Evolutionary conservation across 148 eudicot genomes (phyloP).

Genomic region (Vaccinium vitisidaea): DNA sequence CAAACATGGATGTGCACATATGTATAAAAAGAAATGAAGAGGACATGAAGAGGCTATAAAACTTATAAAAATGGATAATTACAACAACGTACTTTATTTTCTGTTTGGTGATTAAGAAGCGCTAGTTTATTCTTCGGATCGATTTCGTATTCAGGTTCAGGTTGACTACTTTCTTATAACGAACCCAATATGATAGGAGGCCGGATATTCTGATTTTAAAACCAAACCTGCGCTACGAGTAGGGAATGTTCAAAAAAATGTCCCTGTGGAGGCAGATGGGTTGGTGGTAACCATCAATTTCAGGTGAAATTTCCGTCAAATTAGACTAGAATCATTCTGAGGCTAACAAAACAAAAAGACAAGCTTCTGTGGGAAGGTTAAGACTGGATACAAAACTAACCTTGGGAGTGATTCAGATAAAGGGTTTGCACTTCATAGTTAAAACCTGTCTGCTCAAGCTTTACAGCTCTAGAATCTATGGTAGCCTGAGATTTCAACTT

Average conservation of each 20-base stretch:
- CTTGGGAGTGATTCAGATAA: background rate
- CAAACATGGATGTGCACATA: background rate
- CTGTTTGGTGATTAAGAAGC: too few species aligned
- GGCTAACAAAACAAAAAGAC: background rate
- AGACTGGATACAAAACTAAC: background rate
- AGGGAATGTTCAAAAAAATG: too few species aligned
- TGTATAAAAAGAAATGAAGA: background rate
- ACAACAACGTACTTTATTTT: too few species aligned
- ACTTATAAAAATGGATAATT: background rate
- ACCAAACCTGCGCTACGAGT: too few species aligned
- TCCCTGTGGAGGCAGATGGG: too few species aligned
- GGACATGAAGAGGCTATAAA: background rate
- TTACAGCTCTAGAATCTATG: background rate
- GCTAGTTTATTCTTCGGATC: background rate
- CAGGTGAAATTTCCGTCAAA: background rate
- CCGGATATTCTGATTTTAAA: too few species aligned
- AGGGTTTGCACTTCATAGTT: background rate
- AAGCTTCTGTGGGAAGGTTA: background rate
- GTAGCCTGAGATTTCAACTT: background rate
- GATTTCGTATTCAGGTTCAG: too few species aligned
- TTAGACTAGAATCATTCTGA: background rate
- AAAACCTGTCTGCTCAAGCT: background rate
- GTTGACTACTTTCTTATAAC: too few species aligned
- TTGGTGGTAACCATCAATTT: too few species aligned
- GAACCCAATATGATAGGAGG: too few species aligned